A percentile compares a stretch with the other conserved stretches of the same genome.
These are phyloP conservation scores for Nicotiana sylvestris DNA, from an alignment of 257 asterid species.

Conservation along the genomic window DNA sequence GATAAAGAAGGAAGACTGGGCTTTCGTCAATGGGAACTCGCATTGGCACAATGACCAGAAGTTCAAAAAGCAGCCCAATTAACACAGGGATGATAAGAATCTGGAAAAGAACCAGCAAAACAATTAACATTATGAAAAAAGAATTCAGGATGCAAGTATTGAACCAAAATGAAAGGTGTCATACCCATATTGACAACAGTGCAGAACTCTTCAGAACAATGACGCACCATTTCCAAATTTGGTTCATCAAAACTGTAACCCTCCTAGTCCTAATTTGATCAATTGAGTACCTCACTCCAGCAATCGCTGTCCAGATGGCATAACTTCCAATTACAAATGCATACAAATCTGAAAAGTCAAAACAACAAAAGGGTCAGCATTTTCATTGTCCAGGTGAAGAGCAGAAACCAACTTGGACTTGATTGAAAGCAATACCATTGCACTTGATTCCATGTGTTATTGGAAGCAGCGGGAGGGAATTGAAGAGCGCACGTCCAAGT, in stretches of 20 bases:
- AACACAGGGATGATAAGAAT: conserved; percentile 82
- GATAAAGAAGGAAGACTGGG: conserved; percentile 92
- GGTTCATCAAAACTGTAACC: conserved; percentile 55
- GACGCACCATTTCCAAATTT: conserved; percentile 89
- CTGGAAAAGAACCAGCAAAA: conserved; percentile 39
- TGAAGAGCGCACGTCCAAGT: conserved; percentile 79
- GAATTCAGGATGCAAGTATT: neutral
- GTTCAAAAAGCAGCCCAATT: conserved; percentile 93
- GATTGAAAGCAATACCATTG: conserved; percentile 53
- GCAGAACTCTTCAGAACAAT: conserved; percentile 80
- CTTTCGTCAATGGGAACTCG: conserved; percentile 97
- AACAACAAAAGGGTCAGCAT: neutral
- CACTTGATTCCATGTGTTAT: conserved; percentile 90
- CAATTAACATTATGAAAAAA: neutral
- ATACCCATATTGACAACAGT: conserved; percentile 88
- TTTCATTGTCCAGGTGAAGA: neutral
- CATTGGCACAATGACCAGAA: conserved; percentile 94
- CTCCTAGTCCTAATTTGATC: conserved; percentile 71
- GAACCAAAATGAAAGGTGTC: conserved; percentile 9
- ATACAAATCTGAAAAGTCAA: conserved; percentile 51
- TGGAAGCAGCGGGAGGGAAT: conserved; percentile 84
- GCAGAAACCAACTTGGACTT: neutral
- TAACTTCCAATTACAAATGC: conserved; percentile 96
- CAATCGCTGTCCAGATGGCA: conserved; percentile 90
- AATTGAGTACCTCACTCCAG: conserved; percentile 78